phyloP scores from a whole-genome alignment of 2,329 filamentous ascomycete species.

The Pezicula rhizophila region DNA sequence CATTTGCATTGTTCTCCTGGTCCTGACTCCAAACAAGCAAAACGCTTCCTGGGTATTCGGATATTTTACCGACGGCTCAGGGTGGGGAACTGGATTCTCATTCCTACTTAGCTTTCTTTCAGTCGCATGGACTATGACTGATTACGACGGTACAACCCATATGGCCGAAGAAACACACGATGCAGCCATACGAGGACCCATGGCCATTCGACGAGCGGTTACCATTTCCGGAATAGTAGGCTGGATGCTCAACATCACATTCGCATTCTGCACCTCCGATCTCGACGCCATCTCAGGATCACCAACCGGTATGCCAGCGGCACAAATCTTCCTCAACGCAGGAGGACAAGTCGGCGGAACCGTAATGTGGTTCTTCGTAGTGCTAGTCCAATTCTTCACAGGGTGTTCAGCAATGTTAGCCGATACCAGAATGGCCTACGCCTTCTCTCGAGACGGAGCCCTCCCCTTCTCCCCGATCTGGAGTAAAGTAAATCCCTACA shows the following conservation, averaged over 20 bases:
- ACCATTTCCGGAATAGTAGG: slow-evolving; percentile 52
- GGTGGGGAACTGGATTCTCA: slow-evolving; percentile 56
- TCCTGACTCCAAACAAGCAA: slow-evolving; percentile 53
- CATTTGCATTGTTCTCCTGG: slow-evolving; percentile 52
- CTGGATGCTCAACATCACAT: slow-evolving; percentile 57
- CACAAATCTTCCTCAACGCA: slow-evolving; percentile 54
- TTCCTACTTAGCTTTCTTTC: slow-evolving; percentile 53
- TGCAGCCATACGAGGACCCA: slow-evolving; percentile 52
- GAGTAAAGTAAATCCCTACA: slow-evolving; percentile 44
- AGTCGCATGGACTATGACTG: slow-evolving; percentile 61
- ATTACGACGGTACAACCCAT: slow-evolving; percentile 62
- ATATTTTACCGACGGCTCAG: slow-evolving; percentile 54
- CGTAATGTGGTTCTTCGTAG: slow-evolving; percentile 55
- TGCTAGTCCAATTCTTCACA: slow-evolving; percentile 60
- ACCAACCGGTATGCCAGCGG: slow-evolving; percentile 55
- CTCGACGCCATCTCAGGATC: slow-evolving; percentile 48
- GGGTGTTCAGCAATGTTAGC: slow-evolving; percentile 59
- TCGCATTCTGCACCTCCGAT: slow-evolving; percentile 57
- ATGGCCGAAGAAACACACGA: slow-evolving; percentile 64
- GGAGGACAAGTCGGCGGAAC: slow-evolving; percentile 50
- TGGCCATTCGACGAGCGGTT: slow-evolving; percentile 54
- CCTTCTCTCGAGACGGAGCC: slow-evolving; percentile 52
- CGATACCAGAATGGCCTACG: slow-evolving; percentile 56
- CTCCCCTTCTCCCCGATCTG: slow-evolving; percentile 54
- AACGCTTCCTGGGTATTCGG: slow-evolving; percentile 55